Base-by-base conservation (phyloP, 2,329 filamentous ascomycete genomes). In the Chalaropsis ovoidea region DNA sequence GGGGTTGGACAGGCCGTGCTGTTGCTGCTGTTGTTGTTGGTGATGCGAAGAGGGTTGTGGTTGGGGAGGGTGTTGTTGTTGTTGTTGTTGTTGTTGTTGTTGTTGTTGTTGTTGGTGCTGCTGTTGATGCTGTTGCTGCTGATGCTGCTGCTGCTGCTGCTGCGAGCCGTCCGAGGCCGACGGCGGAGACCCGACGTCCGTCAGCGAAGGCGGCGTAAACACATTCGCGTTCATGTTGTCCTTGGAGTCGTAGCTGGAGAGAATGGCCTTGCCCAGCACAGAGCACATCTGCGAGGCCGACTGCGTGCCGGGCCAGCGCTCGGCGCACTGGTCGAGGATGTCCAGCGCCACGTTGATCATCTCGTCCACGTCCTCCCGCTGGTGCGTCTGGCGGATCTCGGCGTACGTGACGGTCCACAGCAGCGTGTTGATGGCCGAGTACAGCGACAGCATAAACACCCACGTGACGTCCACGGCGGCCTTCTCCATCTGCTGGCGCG, bases 381-480 rank as follows among this genome's bases (percentile, higher is more conserved):
- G 74, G 72, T 96, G 87, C 19, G 83, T 79, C 64, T 83, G 82
- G 58, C 94, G 86, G 27, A 97, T 86, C 69, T 93, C 88, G 2
- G 87, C 82, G 72, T 95, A 96, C 0, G 92, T 95, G 7, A 95
- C 82, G 1, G 89, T 85, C 94, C 94, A 99, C 0, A 99, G 81
- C 62, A 96, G 82, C 4, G 90, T 92, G 72, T 96, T 96, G 66
- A 97, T 82, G 3, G 89, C 86, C 85, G 95, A 94, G 77, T 95
- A 96, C 49, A 97, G 82, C 22, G 88, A 86, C 67, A 96, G 82
- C 0, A 95, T 84, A 72, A 96, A 96, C 54, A 96, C 87, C 93
- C 93, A 97, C 0, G 92, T 96, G 68, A 96, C 80, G 72, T 96
- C 93, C 11, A 94, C 84, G 24, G 85, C 86, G 15, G 83, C 82